Conservation (phyloP, 768 basidiomycete species). For the Boletus pseudo-olivaceus region DNA sequence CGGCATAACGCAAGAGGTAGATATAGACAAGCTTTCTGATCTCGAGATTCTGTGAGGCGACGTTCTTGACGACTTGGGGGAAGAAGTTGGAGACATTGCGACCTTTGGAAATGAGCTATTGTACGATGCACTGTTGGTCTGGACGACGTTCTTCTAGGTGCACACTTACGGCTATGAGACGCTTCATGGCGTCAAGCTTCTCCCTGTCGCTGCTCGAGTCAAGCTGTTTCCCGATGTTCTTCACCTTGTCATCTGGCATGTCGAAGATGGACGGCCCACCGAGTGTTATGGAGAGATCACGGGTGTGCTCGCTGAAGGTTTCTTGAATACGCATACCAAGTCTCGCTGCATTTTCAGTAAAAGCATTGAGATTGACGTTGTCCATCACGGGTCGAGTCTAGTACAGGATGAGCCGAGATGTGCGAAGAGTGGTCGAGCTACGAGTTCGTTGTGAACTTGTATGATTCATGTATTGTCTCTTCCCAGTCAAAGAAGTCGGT, state of each 20-base stretch:
- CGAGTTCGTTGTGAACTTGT: background rate
- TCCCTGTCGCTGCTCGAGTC: conserved; percentile 88
- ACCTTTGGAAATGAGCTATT: conserved; percentile 86
- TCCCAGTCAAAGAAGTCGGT: background rate
- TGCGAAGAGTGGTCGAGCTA: background rate
- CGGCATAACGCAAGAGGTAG: conserved; percentile 91
- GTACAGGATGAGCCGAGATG: background rate
- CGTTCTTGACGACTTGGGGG: conserved; percentile 95
- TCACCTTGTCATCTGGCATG: conserved; percentile 72
- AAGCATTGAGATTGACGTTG: conserved; percentile 33
- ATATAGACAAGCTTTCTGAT: conserved; percentile 97
- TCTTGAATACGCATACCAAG: conserved; percentile 83
- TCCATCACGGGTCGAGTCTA: conserved; percentile 24
- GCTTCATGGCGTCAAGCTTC: conserved; percentile 92
- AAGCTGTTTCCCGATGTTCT: conserved; percentile 81
- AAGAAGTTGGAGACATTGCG: conserved; percentile 92
- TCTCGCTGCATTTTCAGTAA: conserved; percentile 81
- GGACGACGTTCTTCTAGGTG: background rate
- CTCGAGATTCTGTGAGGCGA: conserved; percentile 88
- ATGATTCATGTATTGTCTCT: conserved; percentile 3
- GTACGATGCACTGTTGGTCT: background rate
- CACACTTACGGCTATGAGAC: conserved; percentile 80
- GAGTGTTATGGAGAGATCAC: conserved; percentile 62
- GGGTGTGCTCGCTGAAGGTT: conserved; percentile 74
- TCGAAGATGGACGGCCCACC: conserved; percentile 60